Evolutionary conservation across 345 rosid genomes (phyloP), one percentile per base, ranked within the genome.

Genomic region (Eucalyptus tenuipes): DNA sequence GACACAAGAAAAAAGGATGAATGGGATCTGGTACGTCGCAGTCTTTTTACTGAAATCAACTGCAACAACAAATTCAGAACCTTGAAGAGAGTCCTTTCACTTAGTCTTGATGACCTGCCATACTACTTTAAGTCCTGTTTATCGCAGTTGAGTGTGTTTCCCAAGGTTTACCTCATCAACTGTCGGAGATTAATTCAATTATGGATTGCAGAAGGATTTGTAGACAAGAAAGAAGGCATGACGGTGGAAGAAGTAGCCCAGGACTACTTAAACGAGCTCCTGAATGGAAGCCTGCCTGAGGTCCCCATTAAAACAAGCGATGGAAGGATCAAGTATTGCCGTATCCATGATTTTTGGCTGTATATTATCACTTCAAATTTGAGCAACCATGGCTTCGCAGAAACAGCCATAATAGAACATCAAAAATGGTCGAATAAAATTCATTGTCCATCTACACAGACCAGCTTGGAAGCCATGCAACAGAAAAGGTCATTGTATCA

Each of bases 191-290:
- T 92, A 49, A 68, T 92, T 81, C 89, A 93, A 5, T 50, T 94
- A 49, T 94, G 95, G 95, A 89, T 90, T 12, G 93, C 94, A 1
- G 93, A 93, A 85, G 93, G 94, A 29, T 92, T 93, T 53, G 91
- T 92, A n/a, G 90, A 87, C 89, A 80, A 45, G 44, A 92, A 90
- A 88, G 90, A 89, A 85, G 94, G 94, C 16, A 91, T 85, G 91
- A 88, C 90, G 7, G 57, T 47, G 8, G 94, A 94, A 88, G 94
- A 94, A 85, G 92, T 90, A 82, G 94, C 92, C 92, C 90, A 91
- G 86, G 92, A 86, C 18, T 94, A 92, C 93, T 86, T 94, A 47
- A 84, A 81, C 25, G 90, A 93, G 89, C 93, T 94, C 85, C 31
- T 87, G 52, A 89, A 88, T 87, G 66, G 94, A 88, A 94, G 91